Evolutionary conservation across 805 yeast species (phyloP), one percentile per base, ranked within the genome.

Genomic region (Candida ascalaphidarum): DNA sequence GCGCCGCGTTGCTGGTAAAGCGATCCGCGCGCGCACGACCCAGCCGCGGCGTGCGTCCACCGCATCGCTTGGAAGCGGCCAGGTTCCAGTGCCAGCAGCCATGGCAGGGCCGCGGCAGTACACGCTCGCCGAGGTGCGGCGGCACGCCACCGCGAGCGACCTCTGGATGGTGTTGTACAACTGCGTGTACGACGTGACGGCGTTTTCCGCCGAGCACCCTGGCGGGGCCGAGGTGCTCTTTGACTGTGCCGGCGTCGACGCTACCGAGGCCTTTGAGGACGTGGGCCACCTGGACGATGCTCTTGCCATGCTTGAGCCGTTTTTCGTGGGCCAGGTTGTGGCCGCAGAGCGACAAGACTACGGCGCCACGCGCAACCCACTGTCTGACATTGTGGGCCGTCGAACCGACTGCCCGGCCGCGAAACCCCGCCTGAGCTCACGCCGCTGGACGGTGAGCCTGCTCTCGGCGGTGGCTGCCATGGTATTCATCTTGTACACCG

Each of bases 101-200:
- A n/a, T n/a, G n/a, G n/a, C n/a, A n/a, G n/a, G n/a, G n/a, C 14
- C n/a, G 6, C 29, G 26, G 17, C 16, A 21, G 17, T 43, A 25
- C 26, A 30, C 46, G 3, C 23, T 38, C 22, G 60, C 58, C 21
- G 83, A 86, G 51, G 74, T 86, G 29, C 68, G 77, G 18, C 49
- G 65, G 41, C 96, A 88, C 66, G 75, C 72, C 51, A 62, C 74
- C n/a, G 71, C 77, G 23, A 81, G 78, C 11, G 85, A 82, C 43
- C 58, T 84, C 23, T 89, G 96, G 95, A 74, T 89, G 65, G 69
- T 84, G 31, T 67, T 84, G 35, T 77, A 84, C 43, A 84, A 80
- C 33, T 77, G 78, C 41, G 94, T 89, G 5, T 84, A 77, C 51
- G 79, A 84, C 51, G 68, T 81, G 17, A 69, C 89, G 5, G 59